These are phyloP conservation scores for Gossypium schwendimanii DNA, from an alignment of 441 rosid genomes.

Conservation along the genomic window DNA sequence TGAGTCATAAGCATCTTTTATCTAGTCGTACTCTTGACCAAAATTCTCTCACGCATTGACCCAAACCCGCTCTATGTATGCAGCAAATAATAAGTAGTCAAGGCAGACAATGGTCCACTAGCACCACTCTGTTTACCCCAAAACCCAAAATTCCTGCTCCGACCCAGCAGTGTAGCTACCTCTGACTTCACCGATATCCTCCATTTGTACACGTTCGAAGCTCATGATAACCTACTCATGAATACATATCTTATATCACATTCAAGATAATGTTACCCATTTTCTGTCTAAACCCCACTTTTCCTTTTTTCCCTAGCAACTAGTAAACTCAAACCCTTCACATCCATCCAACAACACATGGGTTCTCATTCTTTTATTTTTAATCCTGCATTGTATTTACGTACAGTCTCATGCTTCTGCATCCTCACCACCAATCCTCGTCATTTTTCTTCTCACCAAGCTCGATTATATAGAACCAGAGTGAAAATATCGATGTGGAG, in stretches of 20 bases:
- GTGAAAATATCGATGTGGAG: not conserved
- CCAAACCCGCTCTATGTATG: not conserved
- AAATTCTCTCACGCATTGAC: not conserved
- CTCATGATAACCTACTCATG: not conserved
- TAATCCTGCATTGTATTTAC: too few relatives aligned
- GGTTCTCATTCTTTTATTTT: too few relatives aligned
- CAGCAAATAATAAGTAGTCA: not conserved
- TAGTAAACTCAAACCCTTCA: too few relatives aligned
- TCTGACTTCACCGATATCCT: not conserved
- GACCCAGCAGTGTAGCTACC: not conserved
- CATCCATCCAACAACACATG: too few relatives aligned
- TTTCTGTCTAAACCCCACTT: not conserved
- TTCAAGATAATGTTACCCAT: not conserved
- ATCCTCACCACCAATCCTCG: not conserved
- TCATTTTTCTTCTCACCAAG: not conserved
- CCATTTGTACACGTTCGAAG: not conserved
- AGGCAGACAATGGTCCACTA: not conserved
- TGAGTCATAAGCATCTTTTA: not conserved
- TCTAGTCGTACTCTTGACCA: slow-evolving; percentile 2
- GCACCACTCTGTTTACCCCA: not conserved
- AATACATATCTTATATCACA: not conserved
- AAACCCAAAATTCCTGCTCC: not conserved
- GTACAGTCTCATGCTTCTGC: not conserved
- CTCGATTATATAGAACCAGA: not conserved
- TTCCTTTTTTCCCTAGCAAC: not conserved